Base-by-base conservation (phyloP, 306 rosid genomes). In the Sicyos edulis region DNA sequence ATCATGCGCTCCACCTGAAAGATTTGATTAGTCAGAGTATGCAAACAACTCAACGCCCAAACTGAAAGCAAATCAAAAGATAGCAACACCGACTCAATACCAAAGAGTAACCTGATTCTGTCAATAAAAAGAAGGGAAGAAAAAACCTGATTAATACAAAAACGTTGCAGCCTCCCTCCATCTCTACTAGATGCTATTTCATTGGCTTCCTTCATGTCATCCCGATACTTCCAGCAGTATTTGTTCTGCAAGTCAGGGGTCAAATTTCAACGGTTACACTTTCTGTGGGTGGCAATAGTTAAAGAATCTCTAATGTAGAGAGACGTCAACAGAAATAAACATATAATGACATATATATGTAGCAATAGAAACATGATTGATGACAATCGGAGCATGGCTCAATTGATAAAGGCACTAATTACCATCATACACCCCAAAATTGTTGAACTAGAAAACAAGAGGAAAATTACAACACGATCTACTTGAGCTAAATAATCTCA, bases 141-240 rank as follows among this genome's bases (percentile, higher is more conserved):
- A 29, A 10, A 76, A 91, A 91, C 97, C 89, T 91, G 92, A 56
- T 86, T 26, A 26, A 84, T 24, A 75, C 91, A 88, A 42, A 85
- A 75, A 60, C 42, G 19, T 77, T 87, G 91, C 78, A 89, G 80
- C 57, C 80, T 85, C 85, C 85, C 91, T 73, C 34, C 82, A 56
- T 86, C 85, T 78, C 86, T 83, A 75, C 69, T 80, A 32, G 47
- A 77, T 59, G 81, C 91, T 26, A 89, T 82, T 26, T 83, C 83
- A 47, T 73, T 75, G 19, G 81, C 91, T 62, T 74, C 84, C 52
- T 32, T 79, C 29, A 60, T 57, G 73, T 85, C 91, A 62, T 76
- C 75, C 80, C 52, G 88, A 82, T 87, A 88, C 73, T 83, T 87
- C 85, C 87, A 82, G 72, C 82, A 88, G 61, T 84, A 73, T 74